Conservation (phyloP, 1,284 basidiomycete species). For the Ganoderma sinense region DNA sequence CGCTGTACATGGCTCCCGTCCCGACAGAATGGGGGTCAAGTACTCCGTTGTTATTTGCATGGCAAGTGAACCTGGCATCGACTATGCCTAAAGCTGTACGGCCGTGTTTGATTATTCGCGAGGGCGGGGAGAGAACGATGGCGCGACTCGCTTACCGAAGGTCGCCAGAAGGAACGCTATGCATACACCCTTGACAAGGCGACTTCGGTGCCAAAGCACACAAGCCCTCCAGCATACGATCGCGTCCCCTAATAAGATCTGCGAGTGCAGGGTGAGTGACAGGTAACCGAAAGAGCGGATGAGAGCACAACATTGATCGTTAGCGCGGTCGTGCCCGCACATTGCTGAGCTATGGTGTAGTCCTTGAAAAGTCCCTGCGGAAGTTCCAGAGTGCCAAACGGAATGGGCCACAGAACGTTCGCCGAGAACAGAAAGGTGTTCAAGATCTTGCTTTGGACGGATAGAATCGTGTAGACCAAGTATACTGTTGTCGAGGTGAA, state of each 20-base stretch:
- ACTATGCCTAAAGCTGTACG: neutral
- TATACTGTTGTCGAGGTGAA: constrained; percentile 2
- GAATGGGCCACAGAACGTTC: neutral
- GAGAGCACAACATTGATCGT: neutral
- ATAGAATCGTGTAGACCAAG: neutral
- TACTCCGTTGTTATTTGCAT: no score
- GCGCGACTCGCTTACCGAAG: neutral
- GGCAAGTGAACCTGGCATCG: neutral
- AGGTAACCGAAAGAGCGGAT: no score
- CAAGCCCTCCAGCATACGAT: constrained; percentile 2
- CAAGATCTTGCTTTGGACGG: neutral
- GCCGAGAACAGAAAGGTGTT: neutral
- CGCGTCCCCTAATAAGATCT: neutral
- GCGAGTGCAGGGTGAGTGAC: neutral
- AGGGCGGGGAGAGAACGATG: neutral
- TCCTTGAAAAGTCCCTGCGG: neutral
- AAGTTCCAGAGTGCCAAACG: neutral
- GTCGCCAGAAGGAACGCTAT: neutral
- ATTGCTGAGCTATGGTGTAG: neutral
- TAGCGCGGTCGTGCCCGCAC: neutral
- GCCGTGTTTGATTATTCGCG: neutral
- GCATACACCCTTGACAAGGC: neutral
- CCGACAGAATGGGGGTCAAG: neutral
- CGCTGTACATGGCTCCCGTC: neutral
- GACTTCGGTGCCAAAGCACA: neutral